Evolutionary conservation across 257 asterid species (phyloP).

Genomic region (Avicennia marina): DNA sequence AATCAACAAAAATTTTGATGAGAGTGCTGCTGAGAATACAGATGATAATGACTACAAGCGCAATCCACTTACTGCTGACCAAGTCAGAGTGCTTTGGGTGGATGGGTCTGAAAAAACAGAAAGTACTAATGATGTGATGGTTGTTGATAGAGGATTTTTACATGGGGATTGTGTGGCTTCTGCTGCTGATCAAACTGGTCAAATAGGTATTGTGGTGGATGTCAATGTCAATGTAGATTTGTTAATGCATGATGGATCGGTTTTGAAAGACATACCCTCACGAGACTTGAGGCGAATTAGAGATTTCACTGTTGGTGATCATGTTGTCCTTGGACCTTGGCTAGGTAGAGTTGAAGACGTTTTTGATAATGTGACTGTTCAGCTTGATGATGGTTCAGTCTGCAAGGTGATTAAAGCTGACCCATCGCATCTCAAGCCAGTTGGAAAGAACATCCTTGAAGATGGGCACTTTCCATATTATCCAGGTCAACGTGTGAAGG

Average conservation of each 20-base stretch:
- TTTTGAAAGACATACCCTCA: conserved; percentile 48
- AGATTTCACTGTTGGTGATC: conserved; percentile 87
- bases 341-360: conserved; percentile 92
- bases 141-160: conserved; percentile 81
- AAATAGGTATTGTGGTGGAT: conserved; percentile 89
- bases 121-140: conserved; percentile 47
- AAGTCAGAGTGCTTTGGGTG: conserved; percentile 86
- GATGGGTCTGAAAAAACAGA: conserved; percentile 74
- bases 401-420: conserved; percentile 94
- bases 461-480: conserved; percentile 94
- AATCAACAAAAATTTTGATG: conserved; percentile 29
- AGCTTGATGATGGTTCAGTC: conserved; percentile 92
- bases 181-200: conserved; percentile 87
- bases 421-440: conserved; percentile 72
- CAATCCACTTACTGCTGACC: conserved; percentile 59
- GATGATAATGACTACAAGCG: conserved; percentile 39
- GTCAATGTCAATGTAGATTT: conserved; percentile 63
- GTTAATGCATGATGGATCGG: conserved; percentile 56
- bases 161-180: conserved; percentile 96
- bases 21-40: conserved; percentile 30
- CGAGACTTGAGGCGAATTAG: conserved; percentile 67
- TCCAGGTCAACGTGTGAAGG: conserved; percentile 95
- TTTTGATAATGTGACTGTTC: conserved; percentile 82
- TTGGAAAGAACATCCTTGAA: conserved; percentile 68
- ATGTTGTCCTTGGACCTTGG: conserved; percentile 97